Evolutionary conservation across 2,329 filamentous ascomycete genomes (phyloP).

Genomic region (Epichloe sibirici): DNA sequence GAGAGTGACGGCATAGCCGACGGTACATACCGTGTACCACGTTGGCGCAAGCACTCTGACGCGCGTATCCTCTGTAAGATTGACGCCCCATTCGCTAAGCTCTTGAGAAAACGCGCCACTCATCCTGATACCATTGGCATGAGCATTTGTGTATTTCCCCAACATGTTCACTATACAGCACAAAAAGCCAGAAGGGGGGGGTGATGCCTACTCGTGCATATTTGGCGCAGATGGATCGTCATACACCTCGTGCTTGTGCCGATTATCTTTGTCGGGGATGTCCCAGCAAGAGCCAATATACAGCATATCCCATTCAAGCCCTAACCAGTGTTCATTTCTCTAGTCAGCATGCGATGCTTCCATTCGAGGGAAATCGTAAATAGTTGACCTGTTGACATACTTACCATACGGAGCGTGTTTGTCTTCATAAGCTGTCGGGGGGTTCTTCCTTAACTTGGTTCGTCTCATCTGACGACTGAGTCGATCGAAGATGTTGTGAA

Average conservation of each 20-base stretch:
- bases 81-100: neutral
- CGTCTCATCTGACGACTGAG: neutral
- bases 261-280: neutral
- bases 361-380: too few species aligned
- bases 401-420: conserved; percentile 1
- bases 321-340: neutral
- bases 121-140: neutral
- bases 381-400: neutral
- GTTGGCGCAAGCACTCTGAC: neutral
- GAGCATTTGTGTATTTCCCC: too few species aligned
- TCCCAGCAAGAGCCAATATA: conserved; percentile 3
- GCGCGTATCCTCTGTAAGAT: neutral
- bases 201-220: neutral
- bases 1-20: conserved; percentile 1
- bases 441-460: neutral
- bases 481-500: neutral
- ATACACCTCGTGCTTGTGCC: neutral
- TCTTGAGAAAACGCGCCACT: neutral
- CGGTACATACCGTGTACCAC: conserved; percentile 2
- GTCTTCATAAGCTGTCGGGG: neutral
- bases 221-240: neutral
- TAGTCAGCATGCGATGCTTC: too few species aligned
- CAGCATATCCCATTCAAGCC: conserved; percentile 1
- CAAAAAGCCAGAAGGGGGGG: too few species aligned
- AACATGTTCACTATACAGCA: too few species aligned